phyloP scores from a whole-genome alignment of 345 rosid species.

The Gossypium sturtianum region DNA sequence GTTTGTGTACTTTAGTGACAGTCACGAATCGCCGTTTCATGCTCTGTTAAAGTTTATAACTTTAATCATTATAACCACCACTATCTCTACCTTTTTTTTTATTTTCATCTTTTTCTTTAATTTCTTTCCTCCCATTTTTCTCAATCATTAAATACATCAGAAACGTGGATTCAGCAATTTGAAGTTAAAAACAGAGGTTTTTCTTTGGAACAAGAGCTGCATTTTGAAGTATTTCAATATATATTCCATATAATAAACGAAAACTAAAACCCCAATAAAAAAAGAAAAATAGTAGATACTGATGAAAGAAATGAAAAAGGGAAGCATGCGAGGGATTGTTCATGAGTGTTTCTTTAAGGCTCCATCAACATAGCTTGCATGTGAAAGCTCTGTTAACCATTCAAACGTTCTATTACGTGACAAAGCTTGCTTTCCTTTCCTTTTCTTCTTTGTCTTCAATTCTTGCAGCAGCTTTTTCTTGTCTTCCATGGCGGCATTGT shows the following conservation, averaged over 20 bases:
- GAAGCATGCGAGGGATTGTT: conserved; percentile 23
- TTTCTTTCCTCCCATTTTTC: conserved; percentile 15
- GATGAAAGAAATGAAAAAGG: conserved; percentile 17
- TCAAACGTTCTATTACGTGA: conserved; percentile 77
- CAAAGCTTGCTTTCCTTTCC: conserved; percentile 41
- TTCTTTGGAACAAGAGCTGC: conserved; percentile 11
- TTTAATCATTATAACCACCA: conserved; percentile 45
- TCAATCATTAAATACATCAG: conserved; percentile 9
- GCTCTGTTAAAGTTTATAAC: conserved; percentile 19
- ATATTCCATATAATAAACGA: neutral
- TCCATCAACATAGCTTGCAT: conserved; percentile 41
- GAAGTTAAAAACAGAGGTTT: neutral
- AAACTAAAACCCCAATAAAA: conserved; percentile 5
- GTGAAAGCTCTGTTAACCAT: conserved; percentile 81
- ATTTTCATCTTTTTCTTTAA: neutral
- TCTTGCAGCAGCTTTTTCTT: conserved; percentile 11
- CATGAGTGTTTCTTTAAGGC: conserved; percentile 12
- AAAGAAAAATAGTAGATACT: conserved; percentile 14
- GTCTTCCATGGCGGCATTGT: conserved; percentile 18
- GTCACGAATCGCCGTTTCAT: conserved; percentile 30
- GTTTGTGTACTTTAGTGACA: conserved; percentile 7
- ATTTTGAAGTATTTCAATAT: neutral
- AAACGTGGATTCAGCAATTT: neutral
- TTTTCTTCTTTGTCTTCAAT: conserved; percentile 38
- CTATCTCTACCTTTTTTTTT: neutral